Conservation (phyloP, 2,329 filamentous ascomycete genomes). For the Sphaerostilbella broomeana region DNA sequence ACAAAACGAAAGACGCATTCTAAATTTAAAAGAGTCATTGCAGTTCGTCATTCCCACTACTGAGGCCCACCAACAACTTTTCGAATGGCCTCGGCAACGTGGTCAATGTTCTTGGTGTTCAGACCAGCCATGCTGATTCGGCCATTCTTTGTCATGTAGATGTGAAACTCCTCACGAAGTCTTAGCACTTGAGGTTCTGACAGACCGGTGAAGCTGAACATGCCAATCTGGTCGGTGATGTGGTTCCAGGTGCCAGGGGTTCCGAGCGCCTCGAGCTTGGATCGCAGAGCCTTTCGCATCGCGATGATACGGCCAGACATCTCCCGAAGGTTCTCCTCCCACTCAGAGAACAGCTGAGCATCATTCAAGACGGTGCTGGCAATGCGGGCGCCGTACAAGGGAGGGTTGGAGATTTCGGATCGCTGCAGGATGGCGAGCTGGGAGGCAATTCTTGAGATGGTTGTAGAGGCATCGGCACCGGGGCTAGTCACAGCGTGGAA, state of each 20-base stretch:
- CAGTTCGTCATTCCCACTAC: conserved; percentile 17
- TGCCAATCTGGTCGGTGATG: conserved; percentile 97
- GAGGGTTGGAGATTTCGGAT: conserved; percentile 95
- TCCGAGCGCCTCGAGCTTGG: conserved; percentile 73
- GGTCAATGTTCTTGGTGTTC: conserved; percentile 86
- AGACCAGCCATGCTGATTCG: conserved; percentile 98
- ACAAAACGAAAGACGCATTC: no score
- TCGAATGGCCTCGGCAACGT: conserved; percentile 85
- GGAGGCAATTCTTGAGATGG: conserved; percentile 62
- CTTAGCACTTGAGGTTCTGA: conserved; percentile 65
- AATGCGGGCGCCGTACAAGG: conserved; percentile 87
- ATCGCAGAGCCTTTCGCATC: conserved; percentile 75
- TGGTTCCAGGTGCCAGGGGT: conserved; percentile 94
- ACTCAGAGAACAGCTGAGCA: conserved; percentile 71
- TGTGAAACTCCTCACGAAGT: conserved; percentile 63
- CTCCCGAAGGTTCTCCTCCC: conserved; percentile 83
- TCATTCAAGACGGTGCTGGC: conserved; percentile 82
- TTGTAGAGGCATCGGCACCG: conserved; percentile 56
- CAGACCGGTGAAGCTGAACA: conserved; percentile 93
- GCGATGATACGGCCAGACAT: conserved; percentile 94
- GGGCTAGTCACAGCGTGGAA: conserved; percentile 88
- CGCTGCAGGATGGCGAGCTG: conserved; percentile 93
- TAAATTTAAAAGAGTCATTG: no score
- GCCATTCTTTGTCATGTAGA: conserved; percentile 97
- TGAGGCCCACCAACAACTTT: conserved; percentile 56